Base-by-base conservation (phyloP, 73 alveolate genomes). In the Symbiodinium pilosum region DNA sequence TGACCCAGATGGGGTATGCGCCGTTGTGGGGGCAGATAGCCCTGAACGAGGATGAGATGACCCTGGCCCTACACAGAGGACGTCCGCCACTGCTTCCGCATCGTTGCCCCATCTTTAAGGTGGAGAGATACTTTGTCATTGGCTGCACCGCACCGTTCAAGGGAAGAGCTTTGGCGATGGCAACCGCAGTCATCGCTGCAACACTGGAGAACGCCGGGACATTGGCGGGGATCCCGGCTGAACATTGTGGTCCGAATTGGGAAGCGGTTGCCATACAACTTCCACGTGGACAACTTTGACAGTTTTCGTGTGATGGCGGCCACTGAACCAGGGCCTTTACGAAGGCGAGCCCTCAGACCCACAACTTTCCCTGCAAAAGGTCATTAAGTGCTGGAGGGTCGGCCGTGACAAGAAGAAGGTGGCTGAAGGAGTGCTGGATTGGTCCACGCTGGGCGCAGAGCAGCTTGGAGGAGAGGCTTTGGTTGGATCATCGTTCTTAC, bases 241-340 rank as follows among this genome's bases (percentile, higher is more conserved):
- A 64, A 30, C n/a, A 64, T 32, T 12, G 77, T 64, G 8, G 77
- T 75, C 44, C 54, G 34, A 0, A 16, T 38, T 21, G 87, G 87
- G 11, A 81, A 91, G 11, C 81, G 81, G 0, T 69, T 69, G 2
- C 88, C 88, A 0, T 43, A 59, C 12, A 44, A 75, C 9, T 91
- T 91, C 88, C 69, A 91, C 51, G 96, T 91, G 6, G 96, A 91
- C 96, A 91, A 91, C 56, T 91, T 69, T 30, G 96, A 91, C 51
- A 42, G 77, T 39, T 32, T 91, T 77, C 28, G 12, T 34, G 88
- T 91, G 41, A 54, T 91, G 0, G 77, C 87, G 75, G 38, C 21
- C 16, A 43, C 88, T 5, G 96, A 69, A 9, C n/a, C 47, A 9
- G 21, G 97, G 97, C 34, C 20, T 11, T 12, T 91, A 38, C 24